Conservation (phyloP, 192 early-diverging fungal species). For the Chytriomyces hyalinus region DNA sequence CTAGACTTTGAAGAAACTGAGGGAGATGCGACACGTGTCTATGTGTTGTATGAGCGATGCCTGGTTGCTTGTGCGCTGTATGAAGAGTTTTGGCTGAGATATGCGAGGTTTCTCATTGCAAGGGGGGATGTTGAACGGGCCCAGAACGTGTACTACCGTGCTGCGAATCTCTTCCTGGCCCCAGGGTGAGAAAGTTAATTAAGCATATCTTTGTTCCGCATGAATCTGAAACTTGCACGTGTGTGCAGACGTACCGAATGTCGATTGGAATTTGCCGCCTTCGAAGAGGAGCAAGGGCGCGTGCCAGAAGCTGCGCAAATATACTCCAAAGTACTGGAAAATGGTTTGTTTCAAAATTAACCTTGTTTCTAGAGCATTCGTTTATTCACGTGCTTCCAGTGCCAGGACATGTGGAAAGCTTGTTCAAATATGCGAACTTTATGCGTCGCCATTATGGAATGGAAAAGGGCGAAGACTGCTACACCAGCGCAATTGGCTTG, state of each 20-base stretch:
- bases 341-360: constrained; percentile 44
- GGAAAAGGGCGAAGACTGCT: constrained; percentile 45
- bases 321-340: constrained; percentile 60
- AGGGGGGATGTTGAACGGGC: constrained; percentile 54
- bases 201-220: neutral
- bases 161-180: constrained; percentile 60
- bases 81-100: constrained; percentile 79
- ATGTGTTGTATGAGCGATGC: constrained; percentile 74
- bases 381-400: constrained; percentile 43
- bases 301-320: constrained; percentile 61
- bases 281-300: constrained; percentile 67
- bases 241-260: constrained; percentile 51
- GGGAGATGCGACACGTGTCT: constrained; percentile 61
- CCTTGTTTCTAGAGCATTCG: neutral
- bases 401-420: constrained; percentile 69
- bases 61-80: constrained; percentile 77
- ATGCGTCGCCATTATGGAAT: constrained; percentile 60
- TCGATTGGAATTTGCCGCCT: constrained; percentile 63
- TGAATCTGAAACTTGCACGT: neutral
- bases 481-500: constrained; percentile 48
- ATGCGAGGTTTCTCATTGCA: constrained; percentile 62
- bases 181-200: constrained; percentile 40
- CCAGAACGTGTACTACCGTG: constrained; percentile 58
- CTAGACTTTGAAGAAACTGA: constrained; percentile 72
- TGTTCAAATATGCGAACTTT: constrained; percentile 68